Percentiles rank a stretch among this genome's conserved stretches.
Evolutionary conservation across 768 basidiomycete genomes (phyloP).

Genomic region (Psilocybe cyanescens): DNA sequence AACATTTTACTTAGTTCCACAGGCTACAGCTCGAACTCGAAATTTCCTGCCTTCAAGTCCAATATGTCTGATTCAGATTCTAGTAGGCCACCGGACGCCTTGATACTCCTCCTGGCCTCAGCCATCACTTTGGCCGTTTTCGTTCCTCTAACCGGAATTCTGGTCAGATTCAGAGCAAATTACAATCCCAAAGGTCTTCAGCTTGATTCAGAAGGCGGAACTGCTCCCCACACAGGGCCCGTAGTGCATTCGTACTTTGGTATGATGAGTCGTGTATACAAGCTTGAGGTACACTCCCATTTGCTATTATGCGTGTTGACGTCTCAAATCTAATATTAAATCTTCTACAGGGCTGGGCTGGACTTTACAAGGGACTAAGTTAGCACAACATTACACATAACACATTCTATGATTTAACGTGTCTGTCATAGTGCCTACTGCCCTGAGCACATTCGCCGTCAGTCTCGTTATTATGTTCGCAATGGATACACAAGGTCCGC

Average conservation of each 20-base stretch:
- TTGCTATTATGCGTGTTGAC: neutral
- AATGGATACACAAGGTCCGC: constrained; percentile 58
- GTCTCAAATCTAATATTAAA: no score
- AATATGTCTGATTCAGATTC: constrained; percentile 1
- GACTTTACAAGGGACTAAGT: constrained; percentile 83
- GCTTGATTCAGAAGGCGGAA: constrained; percentile 75
- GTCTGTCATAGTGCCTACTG: constrained; percentile 39
- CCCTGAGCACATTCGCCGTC: constrained; percentile 54
- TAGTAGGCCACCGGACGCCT: constrained; percentile 28
- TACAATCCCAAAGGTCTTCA: constrained; percentile 87
- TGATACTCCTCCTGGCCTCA: constrained; percentile 49
- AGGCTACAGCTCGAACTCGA: neutral
- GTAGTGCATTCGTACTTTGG: constrained; percentile 76
- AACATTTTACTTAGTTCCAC: no score
- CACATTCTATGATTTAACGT: neutral
- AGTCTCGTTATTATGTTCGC: constrained; percentile 61
- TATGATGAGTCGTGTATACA: constrained; percentile 73
- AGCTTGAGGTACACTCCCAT: constrained; percentile 58
- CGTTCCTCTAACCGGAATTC: constrained; percentile 66
- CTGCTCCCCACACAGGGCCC: constrained; percentile 78
- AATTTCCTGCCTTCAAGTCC: neutral
- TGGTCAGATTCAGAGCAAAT: constrained; percentile 81
- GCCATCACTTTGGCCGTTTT: constrained; percentile 57
- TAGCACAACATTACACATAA: constrained; percentile 19
- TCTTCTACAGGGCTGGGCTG: constrained; percentile 56